Conservation (phyloP, 306 rosid species). For the Dryas octopetala region DNA sequence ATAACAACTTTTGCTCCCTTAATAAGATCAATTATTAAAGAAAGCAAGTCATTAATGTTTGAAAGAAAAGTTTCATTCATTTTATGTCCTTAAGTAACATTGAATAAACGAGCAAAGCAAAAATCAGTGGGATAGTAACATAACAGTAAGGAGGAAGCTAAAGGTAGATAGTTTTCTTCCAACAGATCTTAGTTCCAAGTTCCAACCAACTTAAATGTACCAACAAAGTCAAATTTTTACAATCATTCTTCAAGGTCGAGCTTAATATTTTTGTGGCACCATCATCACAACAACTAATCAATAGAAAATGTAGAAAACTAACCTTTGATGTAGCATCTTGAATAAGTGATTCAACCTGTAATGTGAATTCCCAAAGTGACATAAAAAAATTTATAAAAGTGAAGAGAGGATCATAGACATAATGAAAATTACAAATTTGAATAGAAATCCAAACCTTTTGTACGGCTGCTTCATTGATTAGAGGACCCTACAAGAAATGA, state of each 20-base stretch:
- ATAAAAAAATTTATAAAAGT: constrained; percentile 7
- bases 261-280: constrained; percentile 1
- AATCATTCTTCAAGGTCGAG: neutral
- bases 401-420: constrained; percentile 12
- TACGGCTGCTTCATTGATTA: constrained; percentile 97
- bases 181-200: neutral
- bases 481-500: constrained; percentile 77
- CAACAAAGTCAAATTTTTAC: neutral
- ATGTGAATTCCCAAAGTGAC: constrained; percentile 31
- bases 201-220: neutral
- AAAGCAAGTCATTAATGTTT: constrained; percentile 8
- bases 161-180: neutral
- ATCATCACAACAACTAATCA: constrained; percentile 8
- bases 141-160: neutral
- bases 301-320: constrained; percentile 38
- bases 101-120: neutral
- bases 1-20: constrained; percentile 89
- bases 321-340: constrained; percentile 90
- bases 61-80: neutral
- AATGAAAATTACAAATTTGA: constrained; percentile 21
- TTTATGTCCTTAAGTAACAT: constrained; percentile 1
- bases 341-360: constrained; percentile 79
- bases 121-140: neutral
- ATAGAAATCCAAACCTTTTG: constrained; percentile 60
- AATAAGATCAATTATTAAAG: constrained; percentile 29